phyloP scores from a whole-genome alignment of 2,329 filamentous ascomycete species.

The Fusarium stilboides region DNA sequence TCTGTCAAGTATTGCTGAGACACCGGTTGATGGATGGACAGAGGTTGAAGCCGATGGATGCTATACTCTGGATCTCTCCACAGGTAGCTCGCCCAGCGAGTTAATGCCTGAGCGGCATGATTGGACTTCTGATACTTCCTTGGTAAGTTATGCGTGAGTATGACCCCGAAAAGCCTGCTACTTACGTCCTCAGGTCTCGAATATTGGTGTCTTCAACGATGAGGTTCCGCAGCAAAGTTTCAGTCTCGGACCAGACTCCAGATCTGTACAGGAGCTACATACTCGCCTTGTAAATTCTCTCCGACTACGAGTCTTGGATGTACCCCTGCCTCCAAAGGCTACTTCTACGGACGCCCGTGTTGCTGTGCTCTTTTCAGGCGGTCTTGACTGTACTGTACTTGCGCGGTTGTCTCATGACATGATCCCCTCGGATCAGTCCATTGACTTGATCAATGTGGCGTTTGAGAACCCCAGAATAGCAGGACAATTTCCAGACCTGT shows the following conservation, averaged over 20 bases:
- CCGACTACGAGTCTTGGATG: constrained; percentile 72
- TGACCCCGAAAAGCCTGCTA: constrained; percentile 52
- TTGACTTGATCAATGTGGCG: constrained; percentile 95
- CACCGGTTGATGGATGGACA: constrained; percentile 69
- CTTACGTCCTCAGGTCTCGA: constrained; percentile 67
- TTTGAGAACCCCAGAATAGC: constrained; percentile 92
- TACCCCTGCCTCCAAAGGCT: constrained; percentile 70
- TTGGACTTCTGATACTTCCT: constrained; percentile 56
- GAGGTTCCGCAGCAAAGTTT: constrained; percentile 56
- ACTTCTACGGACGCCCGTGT: constrained; percentile 65
- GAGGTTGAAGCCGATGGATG: constrained; percentile 91
- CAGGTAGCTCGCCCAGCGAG: constrained; percentile 5
- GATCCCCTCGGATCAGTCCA: constrained; percentile 75
- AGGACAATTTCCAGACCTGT: constrained; percentile 62
- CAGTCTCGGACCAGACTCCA: constrained; percentile 54
- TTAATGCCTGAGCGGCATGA: constrained; percentile 47
- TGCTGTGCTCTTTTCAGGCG: constrained; percentile 92
- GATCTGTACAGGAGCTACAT: constrained; percentile 68
- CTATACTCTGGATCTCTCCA: constrained; percentile 74
- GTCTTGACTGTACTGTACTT: constrained; percentile 91
- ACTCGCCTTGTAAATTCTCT: constrained; percentile 73
- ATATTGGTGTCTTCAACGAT: constrained; percentile 68
- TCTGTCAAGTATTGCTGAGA: constrained; percentile 80
- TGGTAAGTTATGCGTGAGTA: constrained; percentile 59
- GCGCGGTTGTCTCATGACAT: constrained; percentile 86